Evolutionary conservation across 805 yeast species (phyloP).

Genomic region (Yarrowia bubula): DNA sequence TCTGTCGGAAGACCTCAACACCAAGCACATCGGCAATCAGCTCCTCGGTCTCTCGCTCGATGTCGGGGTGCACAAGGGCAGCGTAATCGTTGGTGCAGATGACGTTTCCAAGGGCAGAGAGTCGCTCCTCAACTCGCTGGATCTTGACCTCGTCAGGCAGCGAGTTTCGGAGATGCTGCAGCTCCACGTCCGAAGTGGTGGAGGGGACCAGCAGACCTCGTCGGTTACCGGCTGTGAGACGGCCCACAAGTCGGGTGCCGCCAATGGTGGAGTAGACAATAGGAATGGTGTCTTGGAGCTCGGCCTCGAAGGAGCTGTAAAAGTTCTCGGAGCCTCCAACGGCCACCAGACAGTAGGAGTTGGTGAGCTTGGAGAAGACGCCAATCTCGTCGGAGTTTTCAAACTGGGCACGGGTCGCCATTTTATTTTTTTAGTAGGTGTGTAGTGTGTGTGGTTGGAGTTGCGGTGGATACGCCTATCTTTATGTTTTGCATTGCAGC

Average conservation of each 20-base stretch:
- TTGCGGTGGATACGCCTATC: constrained; percentile 25
- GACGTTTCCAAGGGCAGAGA: constrained; percentile 95
- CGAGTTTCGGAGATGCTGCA: constrained; percentile 94
- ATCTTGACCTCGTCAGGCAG: constrained; percentile 93
- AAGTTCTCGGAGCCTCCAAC: constrained; percentile 91
- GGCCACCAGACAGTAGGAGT: constrained; percentile 93
- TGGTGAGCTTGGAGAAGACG: constrained; percentile 91
- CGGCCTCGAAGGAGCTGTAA: constrained; percentile 92
- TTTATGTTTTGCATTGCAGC: constrained; percentile 23
- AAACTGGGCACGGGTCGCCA: constrained; percentile 43
- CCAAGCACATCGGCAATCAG: constrained; percentile 96
- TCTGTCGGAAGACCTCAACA: constrained; percentile 98
- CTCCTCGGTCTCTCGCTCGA: constrained; percentile 98
- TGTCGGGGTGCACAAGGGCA: constrained; percentile 98
- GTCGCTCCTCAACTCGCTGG: constrained; percentile 96
- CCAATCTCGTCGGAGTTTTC: constrained; percentile 90
- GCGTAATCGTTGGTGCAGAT: constrained; percentile 98
- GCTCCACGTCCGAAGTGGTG: constrained; percentile 96
- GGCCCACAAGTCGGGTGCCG: constrained; percentile 95
- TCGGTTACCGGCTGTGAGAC: constrained; percentile 98
- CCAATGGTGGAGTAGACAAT: constrained; percentile 97
- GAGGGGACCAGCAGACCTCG: constrained; percentile 96
- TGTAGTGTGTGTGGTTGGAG: neutral
- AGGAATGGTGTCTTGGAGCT: constrained; percentile 93
- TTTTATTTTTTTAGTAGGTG: neutral